Conservation (phyloP, 306 rosid species). For the Prunus mira region DNA sequence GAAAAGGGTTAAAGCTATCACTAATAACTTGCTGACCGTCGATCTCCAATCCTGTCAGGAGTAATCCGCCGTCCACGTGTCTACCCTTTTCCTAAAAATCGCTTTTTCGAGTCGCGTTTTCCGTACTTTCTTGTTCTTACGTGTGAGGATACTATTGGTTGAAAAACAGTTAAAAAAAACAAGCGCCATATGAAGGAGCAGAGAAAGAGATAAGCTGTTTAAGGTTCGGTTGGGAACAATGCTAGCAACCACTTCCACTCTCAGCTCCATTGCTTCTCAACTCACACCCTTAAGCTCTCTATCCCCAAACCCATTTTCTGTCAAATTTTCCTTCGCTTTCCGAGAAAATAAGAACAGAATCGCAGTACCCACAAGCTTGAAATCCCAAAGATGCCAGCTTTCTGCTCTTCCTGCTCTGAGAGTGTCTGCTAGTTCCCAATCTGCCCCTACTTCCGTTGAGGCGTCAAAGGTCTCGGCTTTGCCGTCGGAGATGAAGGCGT, state of each 20-base stretch:
- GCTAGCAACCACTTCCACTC: conserved; percentile 27
- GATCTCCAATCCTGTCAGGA: conserved; percentile 12
- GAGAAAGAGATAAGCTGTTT: conserved; percentile 42
- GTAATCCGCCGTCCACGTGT: conserved; percentile 29
- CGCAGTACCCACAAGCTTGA: background rate
- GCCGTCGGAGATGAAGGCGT: conserved; percentile 81
- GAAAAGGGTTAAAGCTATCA: conserved; percentile 1
- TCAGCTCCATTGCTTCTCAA: conserved; percentile 44
- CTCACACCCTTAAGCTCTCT: conserved; percentile 22
- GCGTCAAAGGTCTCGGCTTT: conserved; percentile 42
- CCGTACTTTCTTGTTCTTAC: background rate
- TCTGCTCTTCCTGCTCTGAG: conserved; percentile 17
- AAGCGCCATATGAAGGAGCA: background rate
- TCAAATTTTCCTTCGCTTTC: conserved; percentile 27
- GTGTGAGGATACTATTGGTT: background rate
- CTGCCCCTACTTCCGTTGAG: conserved; percentile 56
- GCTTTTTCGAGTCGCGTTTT: background rate
- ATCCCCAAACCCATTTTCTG: conserved; percentile 14
- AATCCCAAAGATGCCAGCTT: conserved; percentile 5
- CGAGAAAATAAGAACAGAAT: conserved; percentile 19
- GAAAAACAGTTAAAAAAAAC: background rate
- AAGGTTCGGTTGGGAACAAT: conserved; percentile 30
- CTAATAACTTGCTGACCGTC: background rate
- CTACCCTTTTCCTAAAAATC: background rate
- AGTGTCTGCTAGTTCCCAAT: conserved; percentile 51